Evolutionary conservation across 345 rosid species (phyloP).

Genomic region (Brassica rapa): DNA sequence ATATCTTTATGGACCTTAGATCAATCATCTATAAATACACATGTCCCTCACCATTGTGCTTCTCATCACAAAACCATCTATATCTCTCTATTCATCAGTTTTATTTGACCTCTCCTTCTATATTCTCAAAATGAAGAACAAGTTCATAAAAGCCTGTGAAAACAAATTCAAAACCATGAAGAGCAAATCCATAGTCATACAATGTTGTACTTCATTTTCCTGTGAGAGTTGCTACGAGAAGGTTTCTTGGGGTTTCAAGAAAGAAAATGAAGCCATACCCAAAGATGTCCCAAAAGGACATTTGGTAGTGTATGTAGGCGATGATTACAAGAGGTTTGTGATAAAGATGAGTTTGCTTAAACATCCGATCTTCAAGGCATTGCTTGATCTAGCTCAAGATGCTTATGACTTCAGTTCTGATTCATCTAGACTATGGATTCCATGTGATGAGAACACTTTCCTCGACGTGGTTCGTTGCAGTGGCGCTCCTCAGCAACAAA

Average conservation of each 20-base stretch:
- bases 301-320: constrained; percentile 82
- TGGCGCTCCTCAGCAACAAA: constrained; percentile 44
- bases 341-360: constrained; percentile 65
- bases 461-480: constrained; percentile 68
- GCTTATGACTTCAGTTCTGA: constrained; percentile 56
- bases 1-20: constrained; percentile 32
- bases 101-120: not conserved
- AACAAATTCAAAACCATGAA: constrained; percentile 58
- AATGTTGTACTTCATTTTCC: constrained; percentile 45
- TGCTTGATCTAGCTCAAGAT: constrained; percentile 77
- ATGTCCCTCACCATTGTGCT: constrained; percentile 33
- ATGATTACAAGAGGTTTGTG: constrained; percentile 62
- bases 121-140: constrained; percentile 44
- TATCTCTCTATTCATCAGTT: constrained; percentile 9
- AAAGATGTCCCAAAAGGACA: constrained; percentile 87
- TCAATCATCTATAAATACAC: constrained; percentile 39
- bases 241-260: constrained; percentile 50
- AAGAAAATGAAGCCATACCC: constrained; percentile 54
- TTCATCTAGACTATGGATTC: constrained; percentile 71
- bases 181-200: constrained; percentile 45
- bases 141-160: constrained; percentile 47
- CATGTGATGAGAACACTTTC: constrained; percentile 73
- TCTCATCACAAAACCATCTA: constrained; percentile 30
- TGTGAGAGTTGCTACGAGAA: constrained; percentile 52
- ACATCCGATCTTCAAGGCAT: constrained; percentile 74